Conservation (phyloP, 2,329 filamentous ascomycete species). For the Xylariales sp. region DNA sequence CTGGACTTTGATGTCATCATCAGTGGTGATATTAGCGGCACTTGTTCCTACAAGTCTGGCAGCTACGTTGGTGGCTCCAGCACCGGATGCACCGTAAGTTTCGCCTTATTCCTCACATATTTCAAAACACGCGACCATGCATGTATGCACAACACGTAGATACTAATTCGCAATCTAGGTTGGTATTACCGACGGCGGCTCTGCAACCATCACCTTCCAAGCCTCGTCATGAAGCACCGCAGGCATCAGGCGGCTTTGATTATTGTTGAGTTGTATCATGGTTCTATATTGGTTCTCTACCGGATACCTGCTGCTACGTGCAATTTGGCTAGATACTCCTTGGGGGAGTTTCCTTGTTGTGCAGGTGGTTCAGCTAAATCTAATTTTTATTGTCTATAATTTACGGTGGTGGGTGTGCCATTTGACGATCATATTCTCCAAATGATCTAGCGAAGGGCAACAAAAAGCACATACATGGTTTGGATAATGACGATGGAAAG, state of each 20-base stretch:
- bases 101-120: neutral
- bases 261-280: constrained; percentile 18
- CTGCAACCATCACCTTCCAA: constrained; percentile 41
- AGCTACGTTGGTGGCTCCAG: constrained; percentile 50
- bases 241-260: no score
- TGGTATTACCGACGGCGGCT: constrained; percentile 33
- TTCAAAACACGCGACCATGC: no score
- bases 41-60: constrained; percentile 64
- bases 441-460: no score
- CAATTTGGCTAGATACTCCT: constrained; percentile 16
- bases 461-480: no score
- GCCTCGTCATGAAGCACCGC: no score
- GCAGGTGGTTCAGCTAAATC: constrained; percentile 21
- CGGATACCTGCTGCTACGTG: constrained; percentile 27
- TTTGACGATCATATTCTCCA: no score
- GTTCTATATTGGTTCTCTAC: constrained; percentile 25
- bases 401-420: no score
- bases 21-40: constrained; percentile 52
- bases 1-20: constrained; percentile 81
- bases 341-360: constrained; percentile 13
- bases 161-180: constrained; percentile 29
- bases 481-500: no score
- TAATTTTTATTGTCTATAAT: constrained; percentile 31
- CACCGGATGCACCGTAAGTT: constrained; percentile 78
- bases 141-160: no score